Evolutionary conservation across 1,139 yeast species (phyloP).

Genomic region (Taphrina communis): DNA sequence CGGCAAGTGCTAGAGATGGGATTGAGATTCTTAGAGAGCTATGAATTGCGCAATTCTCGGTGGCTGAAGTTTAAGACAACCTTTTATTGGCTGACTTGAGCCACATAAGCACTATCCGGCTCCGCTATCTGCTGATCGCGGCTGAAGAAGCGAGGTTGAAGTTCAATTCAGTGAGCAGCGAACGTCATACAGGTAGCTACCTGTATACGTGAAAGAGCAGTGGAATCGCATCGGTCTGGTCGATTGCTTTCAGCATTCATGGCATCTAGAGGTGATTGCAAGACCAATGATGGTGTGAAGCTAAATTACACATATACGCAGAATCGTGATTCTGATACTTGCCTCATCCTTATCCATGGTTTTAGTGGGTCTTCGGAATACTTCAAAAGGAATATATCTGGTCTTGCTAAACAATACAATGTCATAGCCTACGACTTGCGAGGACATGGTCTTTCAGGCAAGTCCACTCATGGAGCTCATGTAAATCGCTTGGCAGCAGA

Average conservation of each 20-base stretch:
- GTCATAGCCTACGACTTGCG: constrained; percentile 36
- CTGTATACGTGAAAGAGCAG: too few species aligned
- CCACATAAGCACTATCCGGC: background rate
- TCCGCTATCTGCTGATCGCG: background rate
- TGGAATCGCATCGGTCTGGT: too few species aligned
- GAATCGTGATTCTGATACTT: constrained; percentile 9
- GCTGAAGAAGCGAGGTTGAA: background rate
- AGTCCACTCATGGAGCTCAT: constrained; percentile 24
- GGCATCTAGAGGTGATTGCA: constrained; percentile 8
- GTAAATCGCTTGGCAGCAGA: constrained; percentile 30
- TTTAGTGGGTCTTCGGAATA: constrained; percentile 36
- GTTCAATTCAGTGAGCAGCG: too few species aligned
- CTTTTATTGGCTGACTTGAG: background rate
- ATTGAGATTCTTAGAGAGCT: background rate
- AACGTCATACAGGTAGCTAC: too few species aligned
- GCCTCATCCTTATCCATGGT: constrained; percentile 34
- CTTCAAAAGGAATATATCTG: constrained; percentile 15
- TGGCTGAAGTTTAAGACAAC: background rate
- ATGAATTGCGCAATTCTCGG: constrained; percentile 11
- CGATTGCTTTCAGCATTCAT: background rate
- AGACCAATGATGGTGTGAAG: constrained; percentile 25
- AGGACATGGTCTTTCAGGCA: constrained; percentile 36
- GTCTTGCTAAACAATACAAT: constrained; percentile 4
- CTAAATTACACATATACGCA: constrained; percentile 1
- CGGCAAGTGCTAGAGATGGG: background rate